A percentile compares a stretch with the other conserved stretches of the same genome.
phyloP scores from a whole-genome alignment of 2,329 filamentous ascomycete genomes.

The Xylariaceae sp. region DNA sequence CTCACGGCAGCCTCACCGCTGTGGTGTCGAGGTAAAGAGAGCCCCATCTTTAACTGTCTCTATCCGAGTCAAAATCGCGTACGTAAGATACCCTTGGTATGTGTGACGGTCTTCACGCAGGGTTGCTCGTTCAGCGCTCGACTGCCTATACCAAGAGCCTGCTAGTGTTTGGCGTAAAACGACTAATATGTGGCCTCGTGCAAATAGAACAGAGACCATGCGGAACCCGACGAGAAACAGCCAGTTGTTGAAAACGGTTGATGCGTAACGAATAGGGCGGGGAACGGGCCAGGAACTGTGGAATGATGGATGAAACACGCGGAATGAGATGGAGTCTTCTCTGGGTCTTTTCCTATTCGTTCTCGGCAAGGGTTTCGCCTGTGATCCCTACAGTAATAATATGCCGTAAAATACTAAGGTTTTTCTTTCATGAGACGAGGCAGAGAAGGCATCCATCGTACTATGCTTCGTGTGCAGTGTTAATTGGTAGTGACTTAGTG shows the following conservation, averaged over 20 bases:
- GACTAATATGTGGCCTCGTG: too few relatives aligned
- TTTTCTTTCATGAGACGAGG: conserved; percentile 5
- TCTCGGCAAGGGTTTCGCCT: background rate
- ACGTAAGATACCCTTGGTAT: background rate
- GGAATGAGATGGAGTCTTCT: conserved; percentile 20
- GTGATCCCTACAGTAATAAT: background rate
- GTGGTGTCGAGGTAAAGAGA: conserved; percentile 3
- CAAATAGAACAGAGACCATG: conserved; percentile 11
- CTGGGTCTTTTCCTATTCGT: conserved; percentile 30
- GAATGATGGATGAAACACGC: conserved; percentile 29
- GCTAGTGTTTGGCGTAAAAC: too few relatives aligned
- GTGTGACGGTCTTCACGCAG: background rate
- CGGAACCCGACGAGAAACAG: conserved; percentile 2
- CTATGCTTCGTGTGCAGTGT: conserved; percentile 5
- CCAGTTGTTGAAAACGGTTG: conserved; percentile 14
- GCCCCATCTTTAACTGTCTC: background rate
- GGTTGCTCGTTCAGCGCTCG: background rate
- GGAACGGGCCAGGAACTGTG: conserved; percentile 14
- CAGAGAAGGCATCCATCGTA: too few relatives aligned
- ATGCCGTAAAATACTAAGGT: conserved; percentile 1
- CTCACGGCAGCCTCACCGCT: conserved; percentile 19
- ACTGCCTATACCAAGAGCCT: too few relatives aligned
- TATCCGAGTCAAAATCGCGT: conserved; percentile 15
- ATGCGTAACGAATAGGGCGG: conserved; percentile 22
- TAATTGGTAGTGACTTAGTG: background rate